Base-by-base conservation (phyloP, 2,329 filamentous ascomycete species). In the Pseudopyricularia cyperi region DNA sequence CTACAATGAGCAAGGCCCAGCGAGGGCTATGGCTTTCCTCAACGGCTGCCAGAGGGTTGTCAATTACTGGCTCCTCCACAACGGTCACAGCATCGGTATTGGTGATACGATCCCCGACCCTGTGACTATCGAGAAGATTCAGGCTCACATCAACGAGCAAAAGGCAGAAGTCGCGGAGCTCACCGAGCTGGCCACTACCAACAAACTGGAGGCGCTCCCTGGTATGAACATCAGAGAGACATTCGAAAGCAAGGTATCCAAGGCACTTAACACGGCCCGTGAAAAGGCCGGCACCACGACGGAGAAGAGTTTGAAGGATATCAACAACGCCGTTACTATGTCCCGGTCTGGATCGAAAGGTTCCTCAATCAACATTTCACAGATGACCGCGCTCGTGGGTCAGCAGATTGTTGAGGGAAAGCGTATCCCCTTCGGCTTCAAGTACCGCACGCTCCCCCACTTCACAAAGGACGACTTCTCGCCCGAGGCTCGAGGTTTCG, bases 381-480 rank as follows among this genome's bases (percentile, higher is more conserved):
- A 99, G 70, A 98, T 99, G 93, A 94, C 90, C 56, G 93, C 93
- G 26, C 80, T 97, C 57, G 94, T 99, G 55, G 93, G 94, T 58
- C 93, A 98, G 66, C 94, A 98, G 66, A 95, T 94, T 57, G 89
- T 98, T 8, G 93, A 98, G 71, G 94, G 93, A 62, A 95, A 95
- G 71, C 93, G 93, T 74, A 95, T 98, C 72, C 93, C 93, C 1
- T 98, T 96, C 63, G 93, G 94, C 22, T 98, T 98, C 81, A 96
- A 97, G 67, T 97, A 98, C 66, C 84, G 93, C 51, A 95, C 93
- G 0, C 73, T 98, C 54, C 93, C 93, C 3, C 93, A 98, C 68
- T 98, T 98, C 69, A 95, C 93, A 58, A 98, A 98, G 74, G 94
- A 98, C 61, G 94, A 98, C 67, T 98, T 97, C 68, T 97, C 91